Base-by-base conservation (phyloP, 768 basidiomycete genomes). In the Sporobolomyces phaffii region DNA sequence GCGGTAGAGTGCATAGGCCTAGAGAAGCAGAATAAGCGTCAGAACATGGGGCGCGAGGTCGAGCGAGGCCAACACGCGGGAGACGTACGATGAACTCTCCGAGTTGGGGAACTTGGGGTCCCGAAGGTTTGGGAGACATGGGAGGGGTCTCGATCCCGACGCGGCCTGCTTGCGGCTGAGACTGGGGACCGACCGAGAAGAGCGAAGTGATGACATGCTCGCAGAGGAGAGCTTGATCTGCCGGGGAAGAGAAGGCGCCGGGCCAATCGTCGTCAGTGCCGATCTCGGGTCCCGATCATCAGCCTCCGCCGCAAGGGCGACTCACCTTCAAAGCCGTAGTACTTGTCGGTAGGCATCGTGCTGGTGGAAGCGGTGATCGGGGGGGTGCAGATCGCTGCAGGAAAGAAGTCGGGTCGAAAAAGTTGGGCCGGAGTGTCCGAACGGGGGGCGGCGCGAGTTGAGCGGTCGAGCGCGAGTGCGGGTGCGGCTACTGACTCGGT, bases 1-100 rank as follows among this genome's bases (percentile, higher is more conserved):
- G 34, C 91, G 86, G 73, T 92, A 88, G 20, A 91, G 84, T 0
- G 88, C 87, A 75, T 92, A 92, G 0, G 89, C 73, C 70, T 71
- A 43, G 3, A 6, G 17, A 31, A 5, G 1, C 6, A 13, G 22
- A 28, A 11, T 5, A 4, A 33, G 17, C 45, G 24, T 24, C 11
- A 41, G 20, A 26, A 28, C 24, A 13, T 14, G 49, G 24, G 14
- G 22, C 20, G 52, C 17, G 24, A 14, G 17, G 36, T 2, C 11
- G 22, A 14, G 34, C 50, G 57, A 5, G 18, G 31, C 9, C 34
- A 15, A 29, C 15, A 33, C 24, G 48, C 17, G 22, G 31, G 43
- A 15, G 20, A 62, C 70, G 49, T 47, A 71, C 70, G 65, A 71
- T 71, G 65, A 71, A 71, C 53, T 71, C 70, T 44, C 70, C 70